phyloP scores from a whole-genome alignment of 345 rosid genomes.

The Rhodamnia argentea region DNA sequence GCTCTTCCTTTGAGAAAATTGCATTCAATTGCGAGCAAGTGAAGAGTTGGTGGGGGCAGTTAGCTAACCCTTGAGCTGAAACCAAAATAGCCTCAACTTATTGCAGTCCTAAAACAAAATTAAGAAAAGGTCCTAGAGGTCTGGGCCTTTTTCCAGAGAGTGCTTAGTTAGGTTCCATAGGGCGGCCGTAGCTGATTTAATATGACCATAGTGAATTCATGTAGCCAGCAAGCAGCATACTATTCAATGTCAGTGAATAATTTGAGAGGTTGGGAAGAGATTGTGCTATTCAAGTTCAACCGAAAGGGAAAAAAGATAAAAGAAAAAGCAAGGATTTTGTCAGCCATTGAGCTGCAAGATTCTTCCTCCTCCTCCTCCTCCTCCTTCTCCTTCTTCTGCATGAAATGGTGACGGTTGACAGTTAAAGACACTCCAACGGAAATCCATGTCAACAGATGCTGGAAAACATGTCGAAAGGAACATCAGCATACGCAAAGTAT shows the following conservation, averaged over 20 bases:
- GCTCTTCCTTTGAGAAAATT: not conserved
- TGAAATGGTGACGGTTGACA: not conserved
- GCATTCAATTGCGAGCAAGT: not conserved
- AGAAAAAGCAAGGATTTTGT: not conserved
- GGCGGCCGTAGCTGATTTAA: not conserved
- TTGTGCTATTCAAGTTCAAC: not conserved
- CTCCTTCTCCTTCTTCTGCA: not conserved
- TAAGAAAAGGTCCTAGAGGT: not conserved
- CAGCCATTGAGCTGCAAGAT: not conserved
- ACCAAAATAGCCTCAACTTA: not conserved
- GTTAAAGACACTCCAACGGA: not conserved
- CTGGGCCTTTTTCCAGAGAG: not conserved
- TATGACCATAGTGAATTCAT: not conserved
- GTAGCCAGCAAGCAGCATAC: not conserved
- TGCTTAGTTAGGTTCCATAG: not conserved
- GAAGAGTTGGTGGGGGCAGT: not conserved
- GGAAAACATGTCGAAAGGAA: not conserved
- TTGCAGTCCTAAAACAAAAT: not conserved
- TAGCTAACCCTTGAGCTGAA: not conserved
- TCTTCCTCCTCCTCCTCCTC: not conserved
- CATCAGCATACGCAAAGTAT: not conserved
- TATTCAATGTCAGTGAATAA: not conserved
- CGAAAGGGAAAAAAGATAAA: not conserved
- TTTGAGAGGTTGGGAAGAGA: not conserved
- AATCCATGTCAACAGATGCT: constrained; percentile 1